Conservation (phyloP, 2,329 filamentous ascomycete species). For the Byssothecium circinans region DNA sequence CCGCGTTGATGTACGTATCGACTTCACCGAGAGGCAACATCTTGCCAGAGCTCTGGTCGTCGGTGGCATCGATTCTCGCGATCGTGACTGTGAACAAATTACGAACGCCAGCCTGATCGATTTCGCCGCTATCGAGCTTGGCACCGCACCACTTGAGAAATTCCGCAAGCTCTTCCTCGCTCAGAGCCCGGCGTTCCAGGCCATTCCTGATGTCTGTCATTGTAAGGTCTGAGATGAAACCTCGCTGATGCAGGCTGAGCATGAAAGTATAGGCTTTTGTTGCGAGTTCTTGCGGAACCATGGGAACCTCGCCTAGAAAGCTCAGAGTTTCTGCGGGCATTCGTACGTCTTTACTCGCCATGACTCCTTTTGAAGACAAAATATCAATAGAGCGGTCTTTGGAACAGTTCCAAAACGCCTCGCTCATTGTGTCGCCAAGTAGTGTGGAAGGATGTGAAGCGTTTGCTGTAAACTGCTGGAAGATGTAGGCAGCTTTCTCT, state of each 20-base stretch:
- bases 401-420: slow-evolving; percentile 94
- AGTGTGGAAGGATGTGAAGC: slow-evolving; percentile 87
- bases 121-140: slow-evolving; percentile 70
- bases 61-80: slow-evolving; percentile 61
- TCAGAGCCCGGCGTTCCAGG: slow-evolving; percentile 78
- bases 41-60: slow-evolving; percentile 60
- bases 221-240: slow-evolving; percentile 83
- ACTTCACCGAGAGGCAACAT: slow-evolving; percentile 79
- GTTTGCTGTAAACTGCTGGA: slow-evolving; percentile 83
- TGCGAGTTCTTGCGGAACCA: slow-evolving; percentile 76
- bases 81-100: slow-evolving; percentile 78
- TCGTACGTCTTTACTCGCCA: slow-evolving; percentile 81
- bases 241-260: slow-evolving; percentile 77
- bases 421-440: slow-evolving; percentile 85
- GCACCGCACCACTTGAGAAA: slow-evolving; percentile 83
- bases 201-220: slow-evolving; percentile 83
- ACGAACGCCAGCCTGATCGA: slow-evolving; percentile 68
- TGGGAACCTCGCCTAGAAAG: slow-evolving; percentile 87
- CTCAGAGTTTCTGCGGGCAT: slow-evolving; percentile 69
- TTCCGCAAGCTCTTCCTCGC: slow-evolving; percentile 73
- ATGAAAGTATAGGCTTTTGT: slow-evolving; percentile 71
- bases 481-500: slow-evolving; percentile 77
- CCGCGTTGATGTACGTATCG: slow-evolving; percentile 71
- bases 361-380: slow-evolving; percentile 82
- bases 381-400: slow-evolving; percentile 77